These are phyloP conservation scores for Suillus spraguei DNA, from an alignment of 768 basidiomycete genomes.

Conservation along the genomic window DNA sequence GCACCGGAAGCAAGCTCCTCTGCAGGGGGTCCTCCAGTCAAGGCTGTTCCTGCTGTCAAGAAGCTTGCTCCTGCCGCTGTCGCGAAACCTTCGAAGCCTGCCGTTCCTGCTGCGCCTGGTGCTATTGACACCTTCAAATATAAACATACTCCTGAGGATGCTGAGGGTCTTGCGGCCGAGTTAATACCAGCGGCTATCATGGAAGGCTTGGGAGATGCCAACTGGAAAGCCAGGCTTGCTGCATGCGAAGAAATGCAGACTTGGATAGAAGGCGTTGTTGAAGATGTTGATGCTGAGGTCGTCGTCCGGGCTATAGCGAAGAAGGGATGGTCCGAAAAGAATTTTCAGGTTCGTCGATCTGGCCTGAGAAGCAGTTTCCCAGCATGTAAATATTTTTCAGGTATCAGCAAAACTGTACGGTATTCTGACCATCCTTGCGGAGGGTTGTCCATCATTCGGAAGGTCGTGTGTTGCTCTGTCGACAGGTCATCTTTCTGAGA, in stretches of 20 bases:
- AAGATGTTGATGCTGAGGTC: slow-evolving; percentile 82
- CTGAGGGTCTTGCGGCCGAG: slow-evolving; percentile 75
- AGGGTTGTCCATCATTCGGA: slow-evolving; percentile 81
- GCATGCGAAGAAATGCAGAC: slow-evolving; percentile 82
- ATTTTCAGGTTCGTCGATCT: slow-evolving; percentile 76
- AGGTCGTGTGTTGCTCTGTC: slow-evolving; percentile 82
- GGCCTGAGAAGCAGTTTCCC: neutral
- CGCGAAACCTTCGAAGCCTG: slow-evolving; percentile 48
- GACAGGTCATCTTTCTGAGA: slow-evolving; percentile 84
- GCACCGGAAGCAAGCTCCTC: slow-evolving; percentile 28
- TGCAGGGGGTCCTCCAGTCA: slow-evolving; percentile 28
- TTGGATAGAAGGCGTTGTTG: slow-evolving; percentile 76
- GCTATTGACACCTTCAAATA: slow-evolving; percentile 86
- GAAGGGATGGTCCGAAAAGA: slow-evolving; percentile 98
- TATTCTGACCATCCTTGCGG: slow-evolving; percentile 71
- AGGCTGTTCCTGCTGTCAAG: slow-evolving; percentile 40
- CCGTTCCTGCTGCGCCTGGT: slow-evolving; percentile 50
- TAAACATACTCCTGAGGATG: slow-evolving; percentile 90
- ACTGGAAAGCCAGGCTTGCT: slow-evolving; percentile 92
- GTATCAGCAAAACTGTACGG: slow-evolving; percentile 90
- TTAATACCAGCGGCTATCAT: slow-evolving; percentile 71
- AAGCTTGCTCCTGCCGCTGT: slow-evolving; percentile 44
- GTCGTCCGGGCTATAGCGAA: slow-evolving; percentile 85
- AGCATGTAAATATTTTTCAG: slow-evolving; percentile 41
- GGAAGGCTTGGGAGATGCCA: slow-evolving; percentile 77